Evolutionary conservation across 805 yeast species (phyloP).

Genomic region (Wilhelminamyces savonicus): DNA sequence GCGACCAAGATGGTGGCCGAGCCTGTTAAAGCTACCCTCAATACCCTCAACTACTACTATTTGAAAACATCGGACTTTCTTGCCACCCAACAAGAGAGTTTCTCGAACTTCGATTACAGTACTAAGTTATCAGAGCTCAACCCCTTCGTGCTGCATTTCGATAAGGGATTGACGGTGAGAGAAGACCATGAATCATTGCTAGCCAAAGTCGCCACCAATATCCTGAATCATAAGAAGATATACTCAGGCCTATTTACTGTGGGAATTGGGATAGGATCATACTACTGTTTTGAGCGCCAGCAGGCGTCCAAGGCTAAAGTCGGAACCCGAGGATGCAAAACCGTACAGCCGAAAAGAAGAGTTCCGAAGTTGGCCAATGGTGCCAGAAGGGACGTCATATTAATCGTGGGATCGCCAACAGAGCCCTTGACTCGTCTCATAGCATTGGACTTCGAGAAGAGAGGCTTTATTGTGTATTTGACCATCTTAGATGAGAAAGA

Average conservation of each 20-base stretch:
- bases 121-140: slow-evolving; percentile 6
- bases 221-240: slow-evolving; percentile 1
- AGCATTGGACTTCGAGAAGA: slow-evolving; percentile 65
- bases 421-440: slow-evolving; percentile 67
- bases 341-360: slow-evolving; percentile 46
- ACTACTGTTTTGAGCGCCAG: too few species aligned
- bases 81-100: slow-evolving; percentile 15
- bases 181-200: background rate
- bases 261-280: slow-evolving; percentile 18
- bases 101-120: slow-evolving; percentile 10
- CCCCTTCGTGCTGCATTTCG: slow-evolving; percentile 5
- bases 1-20: slow-evolving; percentile 39
- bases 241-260: slow-evolving; percentile 13
- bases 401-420: slow-evolving; percentile 70
- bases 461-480: slow-evolving; percentile 79
- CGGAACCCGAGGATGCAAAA: too few species aligned
- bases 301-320: too few species aligned
- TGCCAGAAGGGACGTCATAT: slow-evolving; percentile 67
- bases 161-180: slow-evolving; percentile 3
- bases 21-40: slow-evolving; percentile 35
- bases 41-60: slow-evolving; percentile 18
- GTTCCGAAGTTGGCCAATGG: slow-evolving; percentile 64
- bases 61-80: slow-evolving; percentile 14
- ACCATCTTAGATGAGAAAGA: slow-evolving; percentile 64
- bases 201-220: background rate